phyloP scores from a whole-genome alignment of 2,329 filamentous ascomycete species.

The Fusarium sp. region DNA sequence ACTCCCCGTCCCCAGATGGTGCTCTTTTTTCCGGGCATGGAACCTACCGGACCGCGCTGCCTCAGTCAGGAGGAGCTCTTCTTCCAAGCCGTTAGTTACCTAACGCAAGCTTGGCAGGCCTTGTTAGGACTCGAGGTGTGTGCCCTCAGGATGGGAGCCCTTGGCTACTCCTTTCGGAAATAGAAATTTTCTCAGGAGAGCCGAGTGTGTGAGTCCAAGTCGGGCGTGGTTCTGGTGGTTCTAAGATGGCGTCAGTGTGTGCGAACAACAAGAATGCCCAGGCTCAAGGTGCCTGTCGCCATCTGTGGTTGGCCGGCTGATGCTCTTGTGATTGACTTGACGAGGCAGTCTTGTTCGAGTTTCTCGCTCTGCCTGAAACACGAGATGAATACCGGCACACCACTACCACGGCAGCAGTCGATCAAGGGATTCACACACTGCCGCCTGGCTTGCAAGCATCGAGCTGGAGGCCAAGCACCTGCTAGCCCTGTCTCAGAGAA shows the following conservation, averaged over 20 bases:
- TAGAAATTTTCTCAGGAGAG: slow-evolving; percentile 15
- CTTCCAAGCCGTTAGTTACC: slow-evolving; percentile 6
- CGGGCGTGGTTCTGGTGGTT: slow-evolving; percentile 20
- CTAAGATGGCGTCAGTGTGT: slow-evolving; percentile 32
- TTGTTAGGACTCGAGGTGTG: neutral
- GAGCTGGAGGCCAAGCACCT: slow-evolving; percentile 2
- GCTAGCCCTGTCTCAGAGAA: slow-evolving; percentile 7
- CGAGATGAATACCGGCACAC: slow-evolving; percentile 4
- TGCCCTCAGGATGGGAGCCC: neutral
- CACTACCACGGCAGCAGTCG: neutral
- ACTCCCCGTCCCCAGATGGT: neutral
- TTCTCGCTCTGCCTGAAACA: neutral
- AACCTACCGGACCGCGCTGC: slow-evolving; percentile 24
- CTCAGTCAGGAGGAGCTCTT: neutral
- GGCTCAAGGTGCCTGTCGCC: slow-evolving; percentile 1
- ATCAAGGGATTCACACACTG: neutral
- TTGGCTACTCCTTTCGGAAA: neutral
- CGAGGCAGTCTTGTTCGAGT: neutral
- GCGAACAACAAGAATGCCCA: slow-evolving; percentile 4
- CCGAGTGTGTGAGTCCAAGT: slow-evolving; percentile 5
- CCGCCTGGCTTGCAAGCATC: neutral
- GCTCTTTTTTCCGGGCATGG: neutral
- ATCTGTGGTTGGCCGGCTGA: neutral
- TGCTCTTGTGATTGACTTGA: slow-evolving; percentile 12
- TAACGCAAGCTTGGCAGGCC: slow-evolving; percentile 5